Evolutionary conservation across 2,329 filamentous ascomycete genomes (phyloP).

Genomic region (Neofusicoccum parvum): DNA sequence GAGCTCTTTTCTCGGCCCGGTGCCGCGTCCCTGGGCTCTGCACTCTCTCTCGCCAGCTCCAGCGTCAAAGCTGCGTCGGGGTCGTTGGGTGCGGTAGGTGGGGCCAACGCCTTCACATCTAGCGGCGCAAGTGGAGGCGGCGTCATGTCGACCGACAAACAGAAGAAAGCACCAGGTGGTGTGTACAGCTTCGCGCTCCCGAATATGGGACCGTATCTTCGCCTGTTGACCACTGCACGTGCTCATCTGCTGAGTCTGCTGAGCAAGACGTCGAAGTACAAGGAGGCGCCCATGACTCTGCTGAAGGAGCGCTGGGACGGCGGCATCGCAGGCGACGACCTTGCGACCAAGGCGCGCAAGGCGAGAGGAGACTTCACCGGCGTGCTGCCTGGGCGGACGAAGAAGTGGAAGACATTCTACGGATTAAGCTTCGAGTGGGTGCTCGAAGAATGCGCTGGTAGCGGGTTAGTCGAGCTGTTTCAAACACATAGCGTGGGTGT

Average conservation of each 20-base stretch:
- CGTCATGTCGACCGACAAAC: constrained; percentile 11
- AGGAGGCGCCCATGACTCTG: constrained; percentile 64
- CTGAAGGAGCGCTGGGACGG: constrained; percentile 73
- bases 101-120: constrained; percentile 63
- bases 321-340: constrained; percentile 54
- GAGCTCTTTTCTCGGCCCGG: constrained; percentile 47
- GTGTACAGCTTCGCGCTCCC: constrained; percentile 61
- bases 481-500: constrained; percentile 73
- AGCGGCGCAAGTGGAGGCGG: constrained; percentile 55
- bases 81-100: constrained; percentile 69
- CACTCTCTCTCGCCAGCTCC: constrained; percentile 64
- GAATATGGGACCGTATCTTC: constrained; percentile 67
- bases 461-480: constrained; percentile 72
- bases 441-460: constrained; percentile 69
- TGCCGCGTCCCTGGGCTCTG: constrained; percentile 48
- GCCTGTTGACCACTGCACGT: constrained; percentile 63
- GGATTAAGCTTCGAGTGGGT: constrained; percentile 73
- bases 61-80: constrained; percentile 67
- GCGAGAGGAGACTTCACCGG: constrained; percentile 59
- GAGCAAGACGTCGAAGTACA: constrained; percentile 58
- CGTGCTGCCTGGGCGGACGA: constrained; percentile 62
- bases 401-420: constrained; percentile 71
- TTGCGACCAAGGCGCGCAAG: constrained; percentile 51
- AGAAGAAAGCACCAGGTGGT: not conserved
- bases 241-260: constrained; percentile 64